Conservation (phyloP, 225 moss, liverwort and hornwort species). For the Bryoerythrophyllum caledonicum region DNA sequence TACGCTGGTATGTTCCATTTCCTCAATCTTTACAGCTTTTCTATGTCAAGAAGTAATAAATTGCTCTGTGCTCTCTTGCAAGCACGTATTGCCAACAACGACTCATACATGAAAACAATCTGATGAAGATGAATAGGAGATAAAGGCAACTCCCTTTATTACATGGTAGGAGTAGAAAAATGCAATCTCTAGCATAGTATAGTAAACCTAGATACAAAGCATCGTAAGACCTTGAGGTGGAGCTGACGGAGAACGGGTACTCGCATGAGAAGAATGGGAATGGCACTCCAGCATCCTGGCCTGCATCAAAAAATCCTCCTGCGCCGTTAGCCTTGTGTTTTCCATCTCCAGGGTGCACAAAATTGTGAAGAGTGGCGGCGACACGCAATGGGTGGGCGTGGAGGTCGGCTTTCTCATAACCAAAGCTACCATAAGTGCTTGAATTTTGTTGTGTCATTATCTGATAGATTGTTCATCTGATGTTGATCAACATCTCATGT, state of each 20-base stretch:
- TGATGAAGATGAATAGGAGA: no score
- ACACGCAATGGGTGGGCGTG: constrained; percentile 67
- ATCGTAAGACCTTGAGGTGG: not conserved
- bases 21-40: no score
- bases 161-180: no score
- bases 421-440: constrained; percentile 59
- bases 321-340: constrained; percentile 52
- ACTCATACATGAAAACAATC: no score
- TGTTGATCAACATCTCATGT: constrained; percentile 59
- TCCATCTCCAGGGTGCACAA: constrained; percentile 81
- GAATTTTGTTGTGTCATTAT: not conserved
- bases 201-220: no score
- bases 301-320: constrained; percentile 31
- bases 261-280: constrained; percentile 31
- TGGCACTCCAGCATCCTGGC: constrained; percentile 28
- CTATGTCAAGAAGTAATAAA: no score
- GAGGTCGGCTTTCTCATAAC: constrained; percentile 87
- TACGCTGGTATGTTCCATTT: no score
- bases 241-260: constrained; percentile 35
- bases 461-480: constrained; percentile 3
- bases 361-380: constrained; percentile 80
- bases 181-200: no score
- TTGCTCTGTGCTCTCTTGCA: no score
- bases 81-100: no score
- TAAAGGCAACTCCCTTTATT: no score